Percentiles rank a stretch among this genome's conserved stretches.
phyloP scores from a whole-genome alignment of 1,139 yeast species.

The Hansenula lynferdii region DNA sequence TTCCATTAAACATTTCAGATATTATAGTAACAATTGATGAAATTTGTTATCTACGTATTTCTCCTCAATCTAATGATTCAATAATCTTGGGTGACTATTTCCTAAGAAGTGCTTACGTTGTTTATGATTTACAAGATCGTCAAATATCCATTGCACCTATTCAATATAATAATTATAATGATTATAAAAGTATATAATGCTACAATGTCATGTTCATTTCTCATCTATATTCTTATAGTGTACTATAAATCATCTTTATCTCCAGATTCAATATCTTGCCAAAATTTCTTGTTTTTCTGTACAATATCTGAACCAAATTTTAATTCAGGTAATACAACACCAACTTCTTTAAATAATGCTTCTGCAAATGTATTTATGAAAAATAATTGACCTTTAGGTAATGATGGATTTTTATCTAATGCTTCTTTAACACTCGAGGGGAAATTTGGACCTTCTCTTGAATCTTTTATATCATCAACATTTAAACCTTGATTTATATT shows the following conservation, averaged over 20 bases:
- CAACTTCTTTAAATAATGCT: conserved; percentile 63
- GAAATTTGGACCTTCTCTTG: conserved; percentile 14
- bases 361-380: conserved; percentile 81
- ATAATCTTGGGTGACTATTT: conserved; percentile 68
- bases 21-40: background rate
- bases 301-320: conserved; percentile 41
- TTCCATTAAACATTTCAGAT: background rate
- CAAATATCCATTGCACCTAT: conserved; percentile 70
- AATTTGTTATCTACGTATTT: too few species aligned
- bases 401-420: conserved; percentile 38
- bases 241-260: conserved; percentile 7
- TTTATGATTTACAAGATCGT: conserved; percentile 64
- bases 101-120: conserved; percentile 69
- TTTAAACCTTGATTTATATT: conserved; percentile 25
- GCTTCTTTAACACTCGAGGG: conserved; percentile 27
- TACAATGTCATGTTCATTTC: background rate
- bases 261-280: conserved; percentile 26
- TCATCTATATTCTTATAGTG: background rate
- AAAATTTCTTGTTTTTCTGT: conserved; percentile 32
- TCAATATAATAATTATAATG: conserved; percentile 31
- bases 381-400: conserved; percentile 77
- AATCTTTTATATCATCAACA: conserved; percentile 14
- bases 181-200: conserved; percentile 9
- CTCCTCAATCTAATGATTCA: too few species aligned
- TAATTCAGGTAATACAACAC: conserved; percentile 52